Percentiles rank a stretch among this genome's conserved stretches.
phyloP scores from a whole-genome alignment of 108 stramenopile genomes.

The Chaetoceros muelleri region DNA sequence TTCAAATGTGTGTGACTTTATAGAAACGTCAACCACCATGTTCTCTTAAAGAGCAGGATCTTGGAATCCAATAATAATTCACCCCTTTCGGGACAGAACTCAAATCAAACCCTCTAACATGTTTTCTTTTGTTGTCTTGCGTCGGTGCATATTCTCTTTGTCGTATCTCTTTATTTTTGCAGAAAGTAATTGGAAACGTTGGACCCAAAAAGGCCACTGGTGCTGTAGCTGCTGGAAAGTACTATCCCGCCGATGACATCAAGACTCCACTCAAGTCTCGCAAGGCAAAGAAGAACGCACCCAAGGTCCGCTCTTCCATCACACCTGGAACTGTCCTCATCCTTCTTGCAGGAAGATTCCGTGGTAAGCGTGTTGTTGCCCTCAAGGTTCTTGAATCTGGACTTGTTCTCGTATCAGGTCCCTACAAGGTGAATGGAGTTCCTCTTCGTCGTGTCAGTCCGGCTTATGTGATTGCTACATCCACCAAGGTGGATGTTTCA shows the following conservation, averaged over 20 bases:
- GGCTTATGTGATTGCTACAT: slow-evolving; percentile 98
- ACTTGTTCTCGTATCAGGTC: slow-evolving; percentile 95
- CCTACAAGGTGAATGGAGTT: slow-evolving; percentile 98
- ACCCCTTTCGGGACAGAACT: not conserved
- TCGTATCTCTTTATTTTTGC: not conserved
- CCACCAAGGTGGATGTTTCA: slow-evolving; percentile 88
- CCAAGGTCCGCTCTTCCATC: slow-evolving; percentile 91
- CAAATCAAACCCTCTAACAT: too few species aligned
- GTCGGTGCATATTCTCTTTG: too few species aligned
- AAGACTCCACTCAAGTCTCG: slow-evolving; percentile 42
- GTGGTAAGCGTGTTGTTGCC: slow-evolving; percentile 97
- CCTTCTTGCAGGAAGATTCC: slow-evolving; percentile 97
- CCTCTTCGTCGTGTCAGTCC: slow-evolving; percentile 98
- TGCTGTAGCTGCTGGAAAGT: slow-evolving; percentile 36
- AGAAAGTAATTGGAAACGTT: slow-evolving; percentile 30
- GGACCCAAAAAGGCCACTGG: slow-evolving; percentile 51
- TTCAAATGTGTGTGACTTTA: too few species aligned
- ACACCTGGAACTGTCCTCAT: slow-evolving; percentile 97
- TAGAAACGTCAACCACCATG: too few species aligned
- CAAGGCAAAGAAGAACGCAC: slow-evolving; percentile 73
- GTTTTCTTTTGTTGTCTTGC: too few species aligned
- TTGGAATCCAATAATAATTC: not conserved
- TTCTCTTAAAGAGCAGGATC: not conserved
- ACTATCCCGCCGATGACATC: slow-evolving; percentile 96
- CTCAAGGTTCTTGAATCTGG: slow-evolving; percentile 95